Conservation (phyloP, 129 eudicot species). For the Cynara cardunculus region DNA sequence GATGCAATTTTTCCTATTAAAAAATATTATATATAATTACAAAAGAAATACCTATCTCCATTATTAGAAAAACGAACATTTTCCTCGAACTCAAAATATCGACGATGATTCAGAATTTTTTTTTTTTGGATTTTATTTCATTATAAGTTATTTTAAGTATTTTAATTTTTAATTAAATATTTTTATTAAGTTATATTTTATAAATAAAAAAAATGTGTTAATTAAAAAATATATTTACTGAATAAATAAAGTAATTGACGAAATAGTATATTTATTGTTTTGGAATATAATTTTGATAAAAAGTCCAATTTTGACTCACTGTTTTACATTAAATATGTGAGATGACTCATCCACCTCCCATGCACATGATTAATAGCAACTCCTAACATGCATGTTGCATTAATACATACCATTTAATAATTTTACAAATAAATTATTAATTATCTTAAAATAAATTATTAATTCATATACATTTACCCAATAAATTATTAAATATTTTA, state of each 20-base stretch:
- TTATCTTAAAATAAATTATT: background rate
- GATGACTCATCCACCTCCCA: slow-evolving; percentile 3
- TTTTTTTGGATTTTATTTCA: no score
- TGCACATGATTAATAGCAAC: slow-evolving; percentile 16
- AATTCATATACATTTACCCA: background rate
- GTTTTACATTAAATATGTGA: slow-evolving; percentile 2
- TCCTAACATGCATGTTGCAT: slow-evolving; percentile 21
- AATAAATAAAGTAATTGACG: background rate
- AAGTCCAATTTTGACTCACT: background rate
- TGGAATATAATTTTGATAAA: background rate
- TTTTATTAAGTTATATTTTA: no score
- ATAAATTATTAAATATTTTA: background rate
- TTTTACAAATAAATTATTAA: background rate
- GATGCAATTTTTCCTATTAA: no score
- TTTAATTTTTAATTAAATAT: no score
- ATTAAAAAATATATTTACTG: background rate
- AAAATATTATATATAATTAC: no score
- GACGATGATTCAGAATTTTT: no score
- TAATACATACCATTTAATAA: background rate
- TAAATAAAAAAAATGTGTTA: no score
- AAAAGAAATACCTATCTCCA: no score
- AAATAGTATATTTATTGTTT: background rate
- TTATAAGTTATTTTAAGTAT: no score
- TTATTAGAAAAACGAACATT: no score
- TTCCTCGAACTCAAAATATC: no score